Base-by-base conservation (phyloP, 805 yeast genomes). In the Schwanniomyces sp. region DNA sequence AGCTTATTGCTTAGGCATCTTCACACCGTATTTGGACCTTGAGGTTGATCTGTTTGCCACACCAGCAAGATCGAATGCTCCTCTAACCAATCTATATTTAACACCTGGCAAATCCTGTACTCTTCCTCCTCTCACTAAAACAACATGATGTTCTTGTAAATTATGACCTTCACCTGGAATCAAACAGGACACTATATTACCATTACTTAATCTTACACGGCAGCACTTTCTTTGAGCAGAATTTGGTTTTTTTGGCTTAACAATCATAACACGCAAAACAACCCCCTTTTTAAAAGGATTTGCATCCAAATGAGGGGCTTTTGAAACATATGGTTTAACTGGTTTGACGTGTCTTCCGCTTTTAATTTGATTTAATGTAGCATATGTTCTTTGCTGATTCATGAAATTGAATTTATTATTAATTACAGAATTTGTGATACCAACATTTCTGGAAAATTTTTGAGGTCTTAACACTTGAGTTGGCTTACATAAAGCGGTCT, bases 161-260 rank as follows among this genome's bases (percentile, higher is more conserved):
- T 94, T 94, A 69, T 94, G 99, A 17, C 99, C 99, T 64, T 94
- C 97, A 46, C 99, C 99, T 12, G 97, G 97, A 48, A 94, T 94
- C 66, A 91, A 91, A 1, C 97, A 97, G 40, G 92, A 85, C 14
- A 94, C 81, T 43, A 88, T 84, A 54, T 85, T 86, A 25, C 98
- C 99, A 59, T 88, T 92, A 9, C 96, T 81, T 51, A 94, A 77
- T 69, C 96, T 81, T 18, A 94, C 98, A 75, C 98, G 86, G 53
- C 96, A 91, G 41, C 95, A 96, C 68, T 94, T 94, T 72, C 99
- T 82, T 72, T 91, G 92, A 16, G 99, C 97, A 39, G 98, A 92
- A 74, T 94, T 94, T 30, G 99, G 99, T 67, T 94, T 94, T 76
- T 94, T 94, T 40, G 99, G 99, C 69, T 94, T 94, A 56, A 91